These are phyloP conservation scores for Diophrys sp. DNA, from an alignment of 73 alveolate species.

Conservation along the genomic window DNA sequence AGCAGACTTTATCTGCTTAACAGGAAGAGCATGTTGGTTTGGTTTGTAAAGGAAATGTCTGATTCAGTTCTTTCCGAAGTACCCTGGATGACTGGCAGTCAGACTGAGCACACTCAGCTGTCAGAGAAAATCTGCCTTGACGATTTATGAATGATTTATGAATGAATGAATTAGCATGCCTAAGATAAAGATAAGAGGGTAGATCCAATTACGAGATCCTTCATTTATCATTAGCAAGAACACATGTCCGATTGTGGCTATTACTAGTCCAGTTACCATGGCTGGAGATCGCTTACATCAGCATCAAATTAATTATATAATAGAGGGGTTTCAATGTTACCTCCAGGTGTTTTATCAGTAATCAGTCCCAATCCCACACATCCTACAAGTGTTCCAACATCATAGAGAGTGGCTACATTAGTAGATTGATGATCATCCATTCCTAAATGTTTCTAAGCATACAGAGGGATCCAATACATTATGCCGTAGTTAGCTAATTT, in stretches of 20 bases:
- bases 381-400: conserved; percentile 61
- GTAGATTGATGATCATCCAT: conserved; percentile 34
- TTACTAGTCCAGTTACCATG: conserved; percentile 25
- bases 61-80: no score
- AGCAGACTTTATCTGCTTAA: no score
- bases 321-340: no score
- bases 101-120: no score
- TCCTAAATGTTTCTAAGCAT: conserved; percentile 23
- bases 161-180: conserved; percentile 26
- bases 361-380: conserved; percentile 49
- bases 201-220: conserved; percentile 9
- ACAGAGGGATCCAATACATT: conserved; percentile 66
- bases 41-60: background rate
- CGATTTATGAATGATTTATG: no score
- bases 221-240: conserved; percentile 20
- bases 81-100: background rate
- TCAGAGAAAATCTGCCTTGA: no score
- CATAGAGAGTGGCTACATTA: conserved; percentile 45
- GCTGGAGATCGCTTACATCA: conserved; percentile 47
- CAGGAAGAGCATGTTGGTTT: no score
- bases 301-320: no score
- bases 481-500: conserved; percentile 60
- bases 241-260: conserved; percentile 38
- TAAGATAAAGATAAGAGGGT: conserved; percentile 21
- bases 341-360: conserved; percentile 33